Evolutionary conservation across 495 filamentous ascomycete genomes (phyloP).

Genomic region (Oleoguttula mirabilis): DNA sequence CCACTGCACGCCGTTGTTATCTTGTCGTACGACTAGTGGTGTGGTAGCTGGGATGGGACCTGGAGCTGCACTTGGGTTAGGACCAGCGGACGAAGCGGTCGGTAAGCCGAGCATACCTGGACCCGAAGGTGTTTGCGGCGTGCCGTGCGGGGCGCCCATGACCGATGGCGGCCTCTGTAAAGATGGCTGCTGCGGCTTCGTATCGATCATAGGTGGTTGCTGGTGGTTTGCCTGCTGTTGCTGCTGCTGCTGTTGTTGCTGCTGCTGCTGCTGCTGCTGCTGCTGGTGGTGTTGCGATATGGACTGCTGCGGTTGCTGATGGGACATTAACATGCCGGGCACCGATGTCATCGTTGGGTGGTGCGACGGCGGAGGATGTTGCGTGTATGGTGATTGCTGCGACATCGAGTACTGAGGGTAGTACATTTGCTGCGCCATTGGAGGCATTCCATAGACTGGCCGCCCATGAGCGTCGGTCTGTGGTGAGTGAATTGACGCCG

Average conservation of each 20-base stretch:
- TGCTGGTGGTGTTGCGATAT: constrained; percentile 19
- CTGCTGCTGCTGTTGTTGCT: constrained; percentile 43
- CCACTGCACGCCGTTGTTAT: constrained; percentile 96
- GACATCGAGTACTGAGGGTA: constrained; percentile 69
- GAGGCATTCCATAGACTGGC: constrained; percentile 67
- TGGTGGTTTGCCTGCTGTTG: constrained; percentile 34
- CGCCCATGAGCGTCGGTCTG: constrained; percentile 81
- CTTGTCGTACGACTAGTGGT: constrained; percentile 84
- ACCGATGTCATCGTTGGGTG: constrained; percentile 48
- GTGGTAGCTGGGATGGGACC: constrained; percentile 98
- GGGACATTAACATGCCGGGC: constrained; percentile 55
- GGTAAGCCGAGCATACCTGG: constrained; percentile 7
- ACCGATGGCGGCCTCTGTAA: constrained; percentile 47
- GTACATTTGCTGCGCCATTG: constrained; percentile 59
- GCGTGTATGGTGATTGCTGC: constrained; percentile 62
- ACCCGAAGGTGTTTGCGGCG: constrained; percentile 39
- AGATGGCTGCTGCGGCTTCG: constrained; percentile 47
- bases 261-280: constrained; percentile 37
- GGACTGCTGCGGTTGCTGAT: constrained; percentile 35
- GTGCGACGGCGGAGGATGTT: constrained; percentile 50
- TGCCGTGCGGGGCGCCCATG: constrained; percentile 34
- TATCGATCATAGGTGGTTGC: constrained; percentile 13
- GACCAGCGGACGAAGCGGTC: constrained; percentile 28
- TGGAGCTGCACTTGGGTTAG: constrained; percentile 86
- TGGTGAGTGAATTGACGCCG: constrained; percentile 86